Base-by-base conservation (phyloP, 441 rosid species). In the Erodium texanum region DNA sequence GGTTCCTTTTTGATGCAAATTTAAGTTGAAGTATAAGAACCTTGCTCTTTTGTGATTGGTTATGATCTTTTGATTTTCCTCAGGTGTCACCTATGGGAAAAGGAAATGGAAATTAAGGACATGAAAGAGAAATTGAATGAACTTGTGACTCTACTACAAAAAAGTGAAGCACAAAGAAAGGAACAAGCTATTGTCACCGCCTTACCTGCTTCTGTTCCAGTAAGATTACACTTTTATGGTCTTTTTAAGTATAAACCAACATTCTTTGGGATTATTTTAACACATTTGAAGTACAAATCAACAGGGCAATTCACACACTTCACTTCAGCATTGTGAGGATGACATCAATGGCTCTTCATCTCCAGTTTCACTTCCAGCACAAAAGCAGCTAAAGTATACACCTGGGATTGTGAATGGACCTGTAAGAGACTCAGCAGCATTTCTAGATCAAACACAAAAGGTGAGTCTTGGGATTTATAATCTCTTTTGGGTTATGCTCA, bases 71-170 rank as follows among this genome's bases (percentile, higher is more conserved):
- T 54, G 20, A 16, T 54, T 16, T 54, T 23, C 19, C 6, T 19
- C 77, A 87, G 92, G 73, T 87, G 84, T 80, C 83, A 76, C 69
- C 27, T 76, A 54, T 81, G 82, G 86, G 88, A 85, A 74, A 84
- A 82, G 78, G 86, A 80, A 24, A 66, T 68, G 75, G 86, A 81
- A 64, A 75, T 87, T 68, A 82, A 78, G 67, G 93, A 87, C 74
- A 70, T 81, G 65, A 84, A 82, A 65, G 87, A 85, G 70, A 83
- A 87, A 65, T 69, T 85, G 54, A 80, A 73, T 68, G 88, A 85
- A 52, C 85, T 87, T 0, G 77, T 82, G 62, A 68, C 78, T 61
- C 73, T 87, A 66, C 68, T 87, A 59, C 79, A 78, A 61, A 79
- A 85, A 77, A 81, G 83, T 43, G 88, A 87, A 76, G 66, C 81